A percentile compares a stretch with the other conserved stretches of the same genome.
These are phyloP conservation scores for Amborella trichopoda DNA, from an alignment of 164 flowering plant species.

Conservation along the genomic window DNA sequence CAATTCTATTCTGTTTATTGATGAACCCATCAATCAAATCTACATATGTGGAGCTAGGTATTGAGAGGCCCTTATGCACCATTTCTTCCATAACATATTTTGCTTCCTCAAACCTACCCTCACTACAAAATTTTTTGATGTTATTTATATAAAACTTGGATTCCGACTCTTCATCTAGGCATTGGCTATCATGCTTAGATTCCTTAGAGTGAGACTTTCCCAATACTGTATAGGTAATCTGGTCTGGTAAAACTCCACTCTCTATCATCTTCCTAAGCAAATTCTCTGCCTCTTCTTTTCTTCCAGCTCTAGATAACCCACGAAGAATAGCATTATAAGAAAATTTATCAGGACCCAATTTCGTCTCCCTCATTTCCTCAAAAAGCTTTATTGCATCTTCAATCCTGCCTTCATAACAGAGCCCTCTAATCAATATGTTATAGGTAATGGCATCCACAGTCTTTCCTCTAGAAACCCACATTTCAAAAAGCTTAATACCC, in stretches of 20 bases:
- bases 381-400: slow-evolving; percentile 47
- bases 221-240: slow-evolving; percentile 2
- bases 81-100: slow-evolving; percentile 34
- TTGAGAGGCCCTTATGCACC: slow-evolving; percentile 31
- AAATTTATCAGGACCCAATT: slow-evolving; percentile 43
- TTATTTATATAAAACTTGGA: slow-evolving; percentile 30
- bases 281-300: slow-evolving; percentile 39
- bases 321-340: slow-evolving; percentile 34
- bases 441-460: slow-evolving; percentile 49
- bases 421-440: slow-evolving; percentile 49
- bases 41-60: slow-evolving; percentile 40
- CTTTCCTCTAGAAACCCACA: slow-evolving; percentile 60
- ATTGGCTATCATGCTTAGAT: slow-evolving; percentile 10
- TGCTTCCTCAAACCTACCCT: slow-evolving; percentile 61
- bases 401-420: slow-evolving; percentile 53
- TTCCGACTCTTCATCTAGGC: slow-evolving; percentile 15
- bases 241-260: slow-evolving; percentile 17
- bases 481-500: slow-evolving; percentile 60
- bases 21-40: slow-evolving; percentile 57
- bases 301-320: slow-evolving; percentile 48
- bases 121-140: slow-evolving; percentile 46
- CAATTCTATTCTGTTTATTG: slow-evolving; percentile 49
- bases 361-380: slow-evolving; percentile 51
- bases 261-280: slow-evolving; percentile 31
- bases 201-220: slow-evolving; percentile 4